A percentile compares a stretch with the other conserved stretches of the same genome.
These are phyloP conservation scores for Bothriochloa decipiens DNA, from an alignment of 176 grass and related monocot genomes.

Conservation along the genomic window DNA sequence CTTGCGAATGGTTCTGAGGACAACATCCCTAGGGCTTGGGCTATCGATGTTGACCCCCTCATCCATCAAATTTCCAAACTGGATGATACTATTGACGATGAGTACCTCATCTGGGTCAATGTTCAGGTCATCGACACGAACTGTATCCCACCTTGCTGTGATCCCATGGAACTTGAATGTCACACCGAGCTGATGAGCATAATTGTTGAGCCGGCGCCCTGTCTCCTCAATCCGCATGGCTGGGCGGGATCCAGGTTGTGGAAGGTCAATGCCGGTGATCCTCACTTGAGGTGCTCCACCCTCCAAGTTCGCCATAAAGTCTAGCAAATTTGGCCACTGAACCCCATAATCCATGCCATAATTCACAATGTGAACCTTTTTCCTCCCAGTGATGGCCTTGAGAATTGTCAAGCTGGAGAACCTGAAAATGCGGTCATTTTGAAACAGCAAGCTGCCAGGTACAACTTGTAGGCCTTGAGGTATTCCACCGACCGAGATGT, in stretches of 20 bases:
- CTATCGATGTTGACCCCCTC: conserved; percentile 5
- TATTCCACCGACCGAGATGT: conserved; percentile 33
- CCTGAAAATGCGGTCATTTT: conserved; percentile 11
- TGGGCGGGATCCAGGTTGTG: conserved; percentile 54
- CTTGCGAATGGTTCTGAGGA: no score
- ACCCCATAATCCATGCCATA: conserved; percentile 42
- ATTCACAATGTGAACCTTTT: conserved; percentile 49
- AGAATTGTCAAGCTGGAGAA: conserved; percentile 48
- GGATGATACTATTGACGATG: conserved; percentile 41
- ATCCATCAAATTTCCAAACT: conserved; percentile 44
- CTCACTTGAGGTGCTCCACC: conserved; percentile 53
- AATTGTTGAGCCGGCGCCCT: conserved; percentile 38
- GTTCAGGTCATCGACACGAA: conserved; percentile 33
- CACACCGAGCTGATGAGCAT: conserved; percentile 33
- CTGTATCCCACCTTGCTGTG: conserved; percentile 43
- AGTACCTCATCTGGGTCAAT: conserved; percentile 44
- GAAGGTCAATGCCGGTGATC: conserved; percentile 52
- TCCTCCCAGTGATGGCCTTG: background rate
- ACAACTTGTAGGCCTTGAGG: conserved; percentile 33
- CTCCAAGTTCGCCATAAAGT: no score
- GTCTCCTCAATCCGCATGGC: conserved; percentile 41
- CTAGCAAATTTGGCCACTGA: conserved; percentile 39
- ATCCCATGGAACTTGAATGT: conserved; percentile 50
- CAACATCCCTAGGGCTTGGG: no score
- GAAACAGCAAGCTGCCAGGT: conserved; percentile 49